Percentiles rank a stretch among this genome's conserved stretches.
phyloP scores from a whole-genome alignment of 192 early-diverging fungal species.

The Backusella sp. region DNA sequence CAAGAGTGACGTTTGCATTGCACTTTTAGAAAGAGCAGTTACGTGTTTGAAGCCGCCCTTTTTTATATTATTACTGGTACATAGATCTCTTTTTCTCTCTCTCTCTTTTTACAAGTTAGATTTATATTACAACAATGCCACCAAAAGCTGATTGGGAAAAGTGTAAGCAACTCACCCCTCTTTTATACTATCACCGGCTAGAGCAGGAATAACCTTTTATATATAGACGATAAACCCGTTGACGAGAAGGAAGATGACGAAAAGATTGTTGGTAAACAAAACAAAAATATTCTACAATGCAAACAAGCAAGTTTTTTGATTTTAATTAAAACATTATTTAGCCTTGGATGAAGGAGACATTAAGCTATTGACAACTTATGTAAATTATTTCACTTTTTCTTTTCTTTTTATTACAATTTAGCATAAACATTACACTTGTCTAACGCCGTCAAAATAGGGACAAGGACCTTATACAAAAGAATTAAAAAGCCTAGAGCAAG shows the following conservation, averaged over 20 bases:
- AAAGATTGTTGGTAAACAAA: conserved; percentile 75
- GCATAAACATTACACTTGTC: too few species aligned
- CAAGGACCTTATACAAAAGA: conserved; percentile 97
- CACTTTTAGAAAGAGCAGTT: background rate
- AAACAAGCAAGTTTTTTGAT: too few species aligned
- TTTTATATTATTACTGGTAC: background rate
- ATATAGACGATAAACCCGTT: conserved; percentile 71
- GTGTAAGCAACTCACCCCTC: conserved; percentile 53
- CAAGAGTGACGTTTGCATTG: background rate
- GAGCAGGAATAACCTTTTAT: background rate
- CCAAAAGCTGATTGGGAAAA: conserved; percentile 98
- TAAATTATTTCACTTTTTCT: conserved; percentile 35
- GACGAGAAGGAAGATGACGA: conserved; percentile 75
- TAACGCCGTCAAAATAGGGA: conserved; percentile 55
- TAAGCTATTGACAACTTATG: conserved; percentile 90
- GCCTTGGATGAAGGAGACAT: conserved; percentile 92
- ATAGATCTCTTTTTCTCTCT: background rate
- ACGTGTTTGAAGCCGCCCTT: too few species aligned
- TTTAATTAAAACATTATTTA: conserved; percentile 9
- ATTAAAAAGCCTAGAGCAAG: conserved; percentile 88
- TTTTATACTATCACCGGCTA: too few species aligned
- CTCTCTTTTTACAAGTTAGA: background rate
- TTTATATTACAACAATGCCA: conserved; percentile 51
- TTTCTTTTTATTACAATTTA: too few species aligned
- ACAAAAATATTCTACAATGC: background rate